Percentiles rank a stretch among this genome's conserved stretches.
phyloP scores from a whole-genome alignment of 2,329 filamentous ascomycete genomes.

The Exophiala sp. region DNA sequence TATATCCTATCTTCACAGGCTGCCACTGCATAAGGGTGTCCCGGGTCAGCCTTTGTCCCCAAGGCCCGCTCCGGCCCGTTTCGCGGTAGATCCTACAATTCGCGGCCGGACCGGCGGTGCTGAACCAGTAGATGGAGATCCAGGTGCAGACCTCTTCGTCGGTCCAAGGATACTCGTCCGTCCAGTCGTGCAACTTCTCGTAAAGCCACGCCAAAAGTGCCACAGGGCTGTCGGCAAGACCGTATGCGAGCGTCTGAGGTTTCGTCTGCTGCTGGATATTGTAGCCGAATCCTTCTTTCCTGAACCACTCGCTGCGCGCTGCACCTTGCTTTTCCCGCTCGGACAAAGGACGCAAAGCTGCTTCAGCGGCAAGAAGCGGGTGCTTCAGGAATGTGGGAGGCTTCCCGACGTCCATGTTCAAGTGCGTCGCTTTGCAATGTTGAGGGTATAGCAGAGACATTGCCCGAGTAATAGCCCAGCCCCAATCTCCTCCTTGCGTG shows the following conservation, averaged over 20 bases:
- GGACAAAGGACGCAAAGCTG: constrained; percentile 55
- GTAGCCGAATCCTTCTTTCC: constrained; percentile 52
- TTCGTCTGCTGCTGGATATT: constrained; percentile 60
- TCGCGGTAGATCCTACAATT: constrained; percentile 67
- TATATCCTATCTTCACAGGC: constrained; percentile 52
- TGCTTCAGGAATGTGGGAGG: constrained; percentile 15
- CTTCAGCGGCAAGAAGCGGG: constrained; percentile 55
- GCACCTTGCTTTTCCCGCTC: constrained; percentile 51
- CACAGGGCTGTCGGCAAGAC: constrained; percentile 65
- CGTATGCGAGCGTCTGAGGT: constrained; percentile 69
- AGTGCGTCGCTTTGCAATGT: constrained; percentile 9
- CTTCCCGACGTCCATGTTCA: constrained; percentile 19
- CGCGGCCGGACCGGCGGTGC: constrained; percentile 64
- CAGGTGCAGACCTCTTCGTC: constrained; percentile 73
- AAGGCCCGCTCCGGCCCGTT: constrained; percentile 39
- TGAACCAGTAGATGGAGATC: constrained; percentile 72
- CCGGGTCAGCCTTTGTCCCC: constrained; percentile 12
- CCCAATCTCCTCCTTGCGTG: constrained; percentile 65
- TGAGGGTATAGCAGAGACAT: constrained; percentile 6
- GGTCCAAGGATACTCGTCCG: constrained; percentile 67
- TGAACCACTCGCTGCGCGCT: constrained; percentile 56
- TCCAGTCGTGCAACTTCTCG: constrained; percentile 77
- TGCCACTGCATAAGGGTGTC: constrained; percentile 36
- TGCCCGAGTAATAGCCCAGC: constrained; percentile 51
- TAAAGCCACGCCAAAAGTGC: constrained; percentile 74